Percentiles rank a stretch among this genome's conserved stretches.
phyloP scores from a whole-genome alignment of 192 early-diverging fungal genomes.

The Umbelopsis sp. region DNA sequence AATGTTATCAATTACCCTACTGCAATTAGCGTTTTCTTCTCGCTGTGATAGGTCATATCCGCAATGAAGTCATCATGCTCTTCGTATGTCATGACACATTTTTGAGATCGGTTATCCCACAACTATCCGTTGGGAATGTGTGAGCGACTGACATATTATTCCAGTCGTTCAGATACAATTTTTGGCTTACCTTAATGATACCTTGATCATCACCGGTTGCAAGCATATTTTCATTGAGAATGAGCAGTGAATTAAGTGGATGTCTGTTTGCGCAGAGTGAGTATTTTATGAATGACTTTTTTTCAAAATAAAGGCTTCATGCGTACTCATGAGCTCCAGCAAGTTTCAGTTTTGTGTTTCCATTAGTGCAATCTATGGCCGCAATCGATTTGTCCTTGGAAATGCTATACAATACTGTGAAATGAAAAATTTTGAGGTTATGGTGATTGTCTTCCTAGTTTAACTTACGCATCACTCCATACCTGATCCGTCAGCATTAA shows the following conservation, averaged over 20 bases:
- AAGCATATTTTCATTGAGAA: conserved; percentile 74
- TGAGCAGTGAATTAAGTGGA: conserved; percentile 78
- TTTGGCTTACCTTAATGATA: conserved; percentile 68
- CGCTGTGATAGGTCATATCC: conserved; percentile 70
- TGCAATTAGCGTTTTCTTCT: conserved; percentile 79
- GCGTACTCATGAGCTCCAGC: conserved; percentile 78
- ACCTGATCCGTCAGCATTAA: conserved; percentile 74
- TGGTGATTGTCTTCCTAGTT: background rate
- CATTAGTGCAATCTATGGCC: conserved; percentile 70
- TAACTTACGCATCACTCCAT: conserved; percentile 9
- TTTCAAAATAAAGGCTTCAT: background rate
- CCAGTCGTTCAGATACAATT: background rate
- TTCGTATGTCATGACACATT: conserved; percentile 72
- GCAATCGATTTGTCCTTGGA: conserved; percentile 84
- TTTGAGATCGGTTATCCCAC: conserved; percentile 87
- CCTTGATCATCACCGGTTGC: conserved; percentile 95
- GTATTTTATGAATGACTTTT: background rate
- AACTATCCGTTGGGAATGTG: conserved; percentile 42
- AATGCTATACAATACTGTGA: conserved; percentile 68
- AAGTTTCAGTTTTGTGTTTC: conserved; percentile 64
- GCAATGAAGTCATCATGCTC: conserved; percentile 95
- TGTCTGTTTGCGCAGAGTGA: conserved; percentile 42
- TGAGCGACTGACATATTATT: background rate
- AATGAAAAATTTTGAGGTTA: background rate
- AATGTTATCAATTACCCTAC: conserved; percentile 48